These are phyloP conservation scores for Delonix regia DNA, from an alignment of 306 rosid species.

Conservation along the genomic window DNA sequence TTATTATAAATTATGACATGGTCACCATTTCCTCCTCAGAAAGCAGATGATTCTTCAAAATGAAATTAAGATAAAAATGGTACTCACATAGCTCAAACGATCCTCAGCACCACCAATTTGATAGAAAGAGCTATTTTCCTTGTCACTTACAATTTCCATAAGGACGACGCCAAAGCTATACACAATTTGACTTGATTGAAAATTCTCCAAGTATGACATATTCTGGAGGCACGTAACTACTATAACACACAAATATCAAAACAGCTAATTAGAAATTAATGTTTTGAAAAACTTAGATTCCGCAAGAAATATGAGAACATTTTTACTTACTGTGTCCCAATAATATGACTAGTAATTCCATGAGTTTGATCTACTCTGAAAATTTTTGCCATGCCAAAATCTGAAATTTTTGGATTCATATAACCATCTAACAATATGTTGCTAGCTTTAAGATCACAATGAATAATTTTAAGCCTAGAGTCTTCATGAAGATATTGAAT, in stretches of 20 bases:
- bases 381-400: too few relatives aligned
- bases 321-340: too few relatives aligned
- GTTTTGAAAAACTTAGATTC: too few relatives aligned
- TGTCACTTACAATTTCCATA: constrained; percentile 46
- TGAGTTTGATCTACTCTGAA: too few relatives aligned
- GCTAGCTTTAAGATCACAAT: too few relatives aligned
- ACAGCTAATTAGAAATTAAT: not conserved
- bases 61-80: not conserved
- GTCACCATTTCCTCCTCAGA: not conserved
- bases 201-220: constrained; percentile 44
- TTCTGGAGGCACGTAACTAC: constrained; percentile 39
- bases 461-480: too few relatives aligned
- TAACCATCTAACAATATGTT: too few relatives aligned
- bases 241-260: not conserved
- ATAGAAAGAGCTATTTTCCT: constrained; percentile 35
- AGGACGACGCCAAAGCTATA: constrained; percentile 43
- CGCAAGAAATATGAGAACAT: too few relatives aligned
- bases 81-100: constrained; percentile 43
- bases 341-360: too few relatives aligned
- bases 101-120: constrained; percentile 25
- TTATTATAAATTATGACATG: too few relatives aligned
- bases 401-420: too few relatives aligned
- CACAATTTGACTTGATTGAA: constrained; percentile 38
- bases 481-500: too few relatives aligned
- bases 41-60: not conserved